A percentile compares a stretch with the other conserved stretches of the same genome.
phyloP scores from a whole-genome alignment of 1,284 basidiomycete genomes.

The Neonothopanus nambi region DNA sequence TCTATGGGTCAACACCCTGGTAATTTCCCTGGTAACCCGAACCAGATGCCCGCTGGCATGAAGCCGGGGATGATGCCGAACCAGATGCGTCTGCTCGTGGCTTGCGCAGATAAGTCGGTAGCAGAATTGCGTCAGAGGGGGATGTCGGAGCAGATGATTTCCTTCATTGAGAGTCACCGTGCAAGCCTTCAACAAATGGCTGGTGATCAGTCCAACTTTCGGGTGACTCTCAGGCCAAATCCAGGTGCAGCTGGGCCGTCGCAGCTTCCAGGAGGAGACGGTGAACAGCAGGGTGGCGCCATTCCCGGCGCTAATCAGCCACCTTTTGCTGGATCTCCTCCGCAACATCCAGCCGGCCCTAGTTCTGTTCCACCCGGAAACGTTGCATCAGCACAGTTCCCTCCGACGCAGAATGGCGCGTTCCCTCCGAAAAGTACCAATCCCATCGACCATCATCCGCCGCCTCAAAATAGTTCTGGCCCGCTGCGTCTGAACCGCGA shows the following conservation, averaged over 20 bases:
- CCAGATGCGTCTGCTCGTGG: constrained; percentile 42
- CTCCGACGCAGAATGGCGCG: background rate
- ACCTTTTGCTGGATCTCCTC: background rate
- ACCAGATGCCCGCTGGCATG: background rate
- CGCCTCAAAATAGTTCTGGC: constrained; percentile 3
- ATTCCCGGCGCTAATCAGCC: background rate
- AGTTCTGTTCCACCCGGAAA: too few relatives aligned
- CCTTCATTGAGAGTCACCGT: constrained; percentile 58
- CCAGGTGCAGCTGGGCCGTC: background rate
- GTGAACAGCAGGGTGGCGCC: background rate
- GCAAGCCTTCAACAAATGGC: constrained; percentile 40
- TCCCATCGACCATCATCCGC: background rate
- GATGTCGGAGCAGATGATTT: constrained; percentile 52
- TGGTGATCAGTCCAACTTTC: constrained; percentile 44
- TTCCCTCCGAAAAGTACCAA: too few relatives aligned
- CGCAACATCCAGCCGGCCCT: too few relatives aligned
- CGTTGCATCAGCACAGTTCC: background rate
- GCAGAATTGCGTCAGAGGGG: constrained; percentile 53
- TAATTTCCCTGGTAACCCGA: too few relatives aligned
- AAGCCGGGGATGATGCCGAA: constrained; percentile 19
- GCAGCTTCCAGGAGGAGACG: too few relatives aligned
- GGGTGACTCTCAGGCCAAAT: constrained; percentile 24
- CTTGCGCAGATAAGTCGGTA: constrained; percentile 42
- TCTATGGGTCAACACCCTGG: background rate
- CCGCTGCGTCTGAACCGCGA: constrained; percentile 19